A percentile compares a stretch with the other conserved stretches of the same genome.
phyloP scores from a whole-genome alignment of 2,329 filamentous ascomycete species.

The Cordyceps farinosa region DNA sequence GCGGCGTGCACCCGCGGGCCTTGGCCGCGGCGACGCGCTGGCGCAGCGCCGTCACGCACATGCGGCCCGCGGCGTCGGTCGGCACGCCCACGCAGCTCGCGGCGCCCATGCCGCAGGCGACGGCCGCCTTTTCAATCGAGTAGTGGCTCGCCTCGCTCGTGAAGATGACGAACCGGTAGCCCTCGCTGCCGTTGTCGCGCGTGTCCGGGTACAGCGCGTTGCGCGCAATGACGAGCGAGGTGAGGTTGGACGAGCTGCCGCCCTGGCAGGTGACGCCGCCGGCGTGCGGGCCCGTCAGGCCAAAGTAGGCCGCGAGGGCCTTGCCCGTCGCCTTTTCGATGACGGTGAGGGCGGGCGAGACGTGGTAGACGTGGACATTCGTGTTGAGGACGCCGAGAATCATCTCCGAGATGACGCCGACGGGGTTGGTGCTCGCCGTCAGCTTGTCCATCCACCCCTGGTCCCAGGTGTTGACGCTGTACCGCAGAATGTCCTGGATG shows the following conservation, averaged over 20 bases:
- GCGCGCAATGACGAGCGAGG: conserved; percentile 80
- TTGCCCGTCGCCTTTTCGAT: conserved; percentile 81
- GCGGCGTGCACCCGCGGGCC: conserved; percentile 68
- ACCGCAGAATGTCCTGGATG: conserved; percentile 68
- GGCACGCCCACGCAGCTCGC: conserved; percentile 69
- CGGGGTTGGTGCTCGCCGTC: conserved; percentile 86
- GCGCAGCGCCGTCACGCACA: conserved; percentile 65
- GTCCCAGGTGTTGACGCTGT: conserved; percentile 96
- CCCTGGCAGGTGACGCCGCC: conserved; percentile 77
- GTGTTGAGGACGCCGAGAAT: conserved; percentile 85
- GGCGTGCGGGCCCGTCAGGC: conserved; percentile 66
- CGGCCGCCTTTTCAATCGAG: conserved; percentile 87
- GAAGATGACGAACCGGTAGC: conserved; percentile 73
- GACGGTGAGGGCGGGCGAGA: conserved; percentile 81
- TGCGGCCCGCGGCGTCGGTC: conserved; percentile 67
- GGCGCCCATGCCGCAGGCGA: conserved; percentile 80
- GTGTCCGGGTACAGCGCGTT: conserved; percentile 78
- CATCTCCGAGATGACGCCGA: conserved; percentile 83
- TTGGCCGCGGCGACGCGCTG: conserved; percentile 59
- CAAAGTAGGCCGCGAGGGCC: conserved; percentile 71
- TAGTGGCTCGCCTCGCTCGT: conserved; percentile 90
- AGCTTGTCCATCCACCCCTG: conserved; percentile 96
- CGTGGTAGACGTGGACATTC: conserved; percentile 90
- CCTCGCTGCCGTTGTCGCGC: conserved; percentile 70
- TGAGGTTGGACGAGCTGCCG: conserved; percentile 79